phyloP scores from a whole-genome alignment of 768 basidiomycete genomes.

The Mycena rebaudengoi region DNA sequence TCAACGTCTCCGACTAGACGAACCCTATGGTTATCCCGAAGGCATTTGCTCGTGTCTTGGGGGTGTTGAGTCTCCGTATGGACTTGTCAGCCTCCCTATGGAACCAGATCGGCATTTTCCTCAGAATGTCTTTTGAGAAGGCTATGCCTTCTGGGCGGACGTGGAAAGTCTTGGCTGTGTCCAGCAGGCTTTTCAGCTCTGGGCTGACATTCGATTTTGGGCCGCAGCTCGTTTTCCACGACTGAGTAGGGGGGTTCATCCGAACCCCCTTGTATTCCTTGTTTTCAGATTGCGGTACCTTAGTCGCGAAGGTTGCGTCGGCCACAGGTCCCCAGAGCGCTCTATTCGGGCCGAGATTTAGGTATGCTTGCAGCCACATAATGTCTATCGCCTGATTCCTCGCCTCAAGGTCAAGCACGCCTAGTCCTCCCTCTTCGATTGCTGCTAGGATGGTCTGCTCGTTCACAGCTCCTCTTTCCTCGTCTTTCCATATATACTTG shows the following conservation, averaged over 20 bases:
- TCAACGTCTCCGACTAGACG: constrained; percentile 10
- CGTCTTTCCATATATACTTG: background rate
- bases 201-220: background rate
- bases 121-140: constrained; percentile 14
- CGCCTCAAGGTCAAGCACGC: background rate
- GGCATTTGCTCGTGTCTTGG: background rate
- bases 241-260: constrained; percentile 23
- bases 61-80: background rate
- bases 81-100: constrained; percentile 15
- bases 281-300: background rate
- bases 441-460: background rate
- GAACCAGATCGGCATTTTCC: constrained; percentile 26
- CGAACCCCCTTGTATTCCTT: background rate
- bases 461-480: background rate
- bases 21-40: constrained; percentile 4
- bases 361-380: background rate
- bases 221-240: constrained; percentile 3
- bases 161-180: background rate
- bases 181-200: background rate
- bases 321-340: constrained; percentile 28
- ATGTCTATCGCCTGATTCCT: constrained; percentile 1
- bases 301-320: constrained; percentile 16
- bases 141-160: constrained; percentile 20
- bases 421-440: background rate
- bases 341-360: background rate